phyloP scores from a whole-genome alignment of 495 filamentous ascomycete genomes.

The Neurospora intermedia region DNA sequence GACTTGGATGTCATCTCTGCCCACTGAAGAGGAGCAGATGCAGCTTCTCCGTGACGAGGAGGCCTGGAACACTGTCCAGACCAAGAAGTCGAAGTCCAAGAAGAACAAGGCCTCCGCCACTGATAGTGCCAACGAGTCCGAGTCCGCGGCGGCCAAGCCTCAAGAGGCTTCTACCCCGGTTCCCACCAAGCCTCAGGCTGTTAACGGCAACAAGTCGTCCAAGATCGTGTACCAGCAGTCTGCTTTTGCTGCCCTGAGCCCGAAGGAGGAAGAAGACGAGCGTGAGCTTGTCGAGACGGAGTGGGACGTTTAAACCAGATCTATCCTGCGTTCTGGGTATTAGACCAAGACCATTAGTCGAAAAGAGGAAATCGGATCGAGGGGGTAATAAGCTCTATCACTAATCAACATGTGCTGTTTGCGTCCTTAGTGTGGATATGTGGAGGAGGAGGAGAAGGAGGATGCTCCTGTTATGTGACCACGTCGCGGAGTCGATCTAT shows the following conservation, averaged over 20 bases:
- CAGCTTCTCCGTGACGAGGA: conserved; percentile 53
- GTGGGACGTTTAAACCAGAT: conserved; percentile 35
- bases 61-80: conserved; percentile 67
- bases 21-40: conserved; percentile 81
- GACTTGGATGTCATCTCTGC: conserved; percentile 47
- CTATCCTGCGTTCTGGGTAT: not conserved
- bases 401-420: not conserved
- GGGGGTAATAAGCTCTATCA: not conserved
- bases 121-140: conserved; percentile 20
- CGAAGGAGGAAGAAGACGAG: conserved; percentile 29
- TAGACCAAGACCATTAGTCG: not conserved
- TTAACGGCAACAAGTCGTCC: conserved; percentile 17
- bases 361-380: not conserved
- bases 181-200: conserved; percentile 14
- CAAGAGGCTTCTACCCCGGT: conserved; percentile 6
- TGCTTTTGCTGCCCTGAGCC: conserved; percentile 38
- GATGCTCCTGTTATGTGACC: not conserved
- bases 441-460: not conserved
- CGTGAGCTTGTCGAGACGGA: conserved; percentile 25
- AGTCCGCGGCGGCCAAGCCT: conserved; percentile 8
- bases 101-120: conserved; percentile 29
- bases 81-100: conserved; percentile 49
- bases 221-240: conserved; percentile 30
- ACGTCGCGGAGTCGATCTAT: not conserved
- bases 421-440: not conserved